Evolutionary conservation across 2,329 filamentous ascomycete genomes (phyloP), one percentile per base, ranked within the genome.

Genomic region (Neofusicoccum kwambonambiense): DNA sequence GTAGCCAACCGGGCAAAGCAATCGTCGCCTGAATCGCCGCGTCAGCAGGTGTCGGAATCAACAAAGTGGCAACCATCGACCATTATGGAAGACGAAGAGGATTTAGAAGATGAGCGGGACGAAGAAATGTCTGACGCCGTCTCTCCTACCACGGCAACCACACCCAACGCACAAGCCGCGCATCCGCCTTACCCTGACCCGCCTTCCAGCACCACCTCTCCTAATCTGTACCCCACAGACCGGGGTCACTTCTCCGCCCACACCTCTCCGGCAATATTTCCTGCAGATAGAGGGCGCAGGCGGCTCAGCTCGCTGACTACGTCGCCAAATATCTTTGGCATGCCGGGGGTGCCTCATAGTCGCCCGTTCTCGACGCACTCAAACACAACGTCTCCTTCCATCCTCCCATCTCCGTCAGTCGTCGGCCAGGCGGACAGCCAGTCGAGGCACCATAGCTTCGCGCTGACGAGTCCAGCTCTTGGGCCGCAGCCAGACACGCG

Each of bases 51-150:
- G 17, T 72, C 66, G 50, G 50, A 47, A 45, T 47, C 41, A 11
- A 31, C 51, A 11, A 19, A 39, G 4, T 52, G 51, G 41, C 67
- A 66, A 15, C 54, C 60, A 35, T 77, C 80, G 3, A 49, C 42
- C 17, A 37, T 15, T 4, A 35, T 39, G 31, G 74, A 78, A 6
- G 78, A 80, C 3, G 74, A 79, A 7, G 56, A 60, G 47, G 56
- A 49, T 12, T 37, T n/a, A 11, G 56, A 27, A 13, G 79, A 81
- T 6, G 80, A 82, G 6, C 81, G 90, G 42, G 77, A 78, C 44
- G 75, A 78, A 62, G 76, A 77, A 1, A 79, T 79, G 76, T 71
- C 73, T 6, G 77, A 79, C 39, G 42, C 56, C n/a, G 68, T 72
- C 17, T 74, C 75, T 8, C 73, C 76, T 39, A 74, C 72, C 31